These are phyloP conservation scores for Oryza australiensis DNA, from an alignment of 176 grass and related monocot genomes.

Conservation along the genomic window DNA sequence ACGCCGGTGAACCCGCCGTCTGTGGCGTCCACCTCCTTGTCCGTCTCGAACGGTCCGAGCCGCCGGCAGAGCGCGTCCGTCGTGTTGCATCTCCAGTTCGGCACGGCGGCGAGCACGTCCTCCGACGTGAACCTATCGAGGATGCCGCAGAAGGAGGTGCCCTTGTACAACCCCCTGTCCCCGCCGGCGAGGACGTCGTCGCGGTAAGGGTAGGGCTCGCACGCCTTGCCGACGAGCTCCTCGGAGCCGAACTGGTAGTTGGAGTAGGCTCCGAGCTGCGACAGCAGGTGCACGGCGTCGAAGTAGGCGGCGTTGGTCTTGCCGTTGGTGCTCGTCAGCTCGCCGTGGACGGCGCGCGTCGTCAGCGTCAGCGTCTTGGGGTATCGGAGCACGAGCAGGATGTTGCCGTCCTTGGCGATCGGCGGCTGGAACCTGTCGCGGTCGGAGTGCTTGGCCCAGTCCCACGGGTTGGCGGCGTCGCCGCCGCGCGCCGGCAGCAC, in stretches of 20 bases:
- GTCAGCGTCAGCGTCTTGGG: constrained; percentile 60
- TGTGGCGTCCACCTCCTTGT: constrained; percentile 30
- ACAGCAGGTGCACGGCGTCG: constrained; percentile 50
- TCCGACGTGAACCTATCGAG: constrained; percentile 64
- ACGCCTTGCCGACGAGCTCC: constrained; percentile 55
- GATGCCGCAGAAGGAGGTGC: constrained; percentile 70
- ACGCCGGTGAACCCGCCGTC: constrained; percentile 58
- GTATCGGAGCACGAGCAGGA: constrained; percentile 62
- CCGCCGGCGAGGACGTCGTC: constrained; percentile 51
- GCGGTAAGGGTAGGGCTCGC: constrained; percentile 48
- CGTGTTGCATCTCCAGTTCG: constrained; percentile 71
- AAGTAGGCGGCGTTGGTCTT: constrained; percentile 53
- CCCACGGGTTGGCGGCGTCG: constrained; percentile 57
- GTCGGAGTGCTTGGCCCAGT: constrained; percentile 47
- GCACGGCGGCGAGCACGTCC: constrained; percentile 54
- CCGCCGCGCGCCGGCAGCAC: constrained; percentile 45
- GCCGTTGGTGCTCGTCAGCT: constrained; percentile 62
- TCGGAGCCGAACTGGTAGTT: constrained; percentile 78
- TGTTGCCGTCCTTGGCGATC: constrained; percentile 31
- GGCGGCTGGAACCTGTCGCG: constrained; percentile 54
- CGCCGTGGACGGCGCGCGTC: constrained; percentile 58
- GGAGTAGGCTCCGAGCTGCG: constrained; percentile 76
- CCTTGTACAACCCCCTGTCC: constrained; percentile 54
- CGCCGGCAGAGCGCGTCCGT: constrained; percentile 54
- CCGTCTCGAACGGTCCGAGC: constrained; percentile 62